Evolutionary conservation across 176 grass and related monocot species (phyloP).

Genomic region (Stipa capillata): DNA sequence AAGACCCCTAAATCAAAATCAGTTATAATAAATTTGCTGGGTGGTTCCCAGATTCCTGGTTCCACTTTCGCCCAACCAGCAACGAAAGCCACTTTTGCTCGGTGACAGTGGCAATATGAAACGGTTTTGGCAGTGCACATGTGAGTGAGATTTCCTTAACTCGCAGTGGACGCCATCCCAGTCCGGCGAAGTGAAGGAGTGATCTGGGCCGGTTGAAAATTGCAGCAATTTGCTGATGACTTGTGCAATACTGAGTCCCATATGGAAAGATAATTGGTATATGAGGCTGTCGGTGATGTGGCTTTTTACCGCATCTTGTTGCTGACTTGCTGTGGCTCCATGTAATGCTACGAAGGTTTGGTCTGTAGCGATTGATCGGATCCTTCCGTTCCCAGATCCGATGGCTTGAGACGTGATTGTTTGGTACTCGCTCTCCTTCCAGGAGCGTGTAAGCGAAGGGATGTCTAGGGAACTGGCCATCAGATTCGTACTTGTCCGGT

Average conservation of each 20-base stretch:
- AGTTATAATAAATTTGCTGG: not conserved
- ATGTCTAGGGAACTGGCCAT: not conserved
- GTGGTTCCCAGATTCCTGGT: not conserved
- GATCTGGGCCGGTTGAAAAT: too few relatives aligned
- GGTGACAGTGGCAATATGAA: not conserved
- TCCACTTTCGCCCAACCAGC: not conserved
- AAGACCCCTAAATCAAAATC: not conserved
- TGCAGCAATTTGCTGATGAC: too few relatives aligned
- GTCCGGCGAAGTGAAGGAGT: too few relatives aligned
- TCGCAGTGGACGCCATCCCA: too few relatives aligned
- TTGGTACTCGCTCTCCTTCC: not conserved
- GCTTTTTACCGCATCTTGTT: too few relatives aligned
- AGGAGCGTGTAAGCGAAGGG: not conserved
- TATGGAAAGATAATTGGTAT: too few relatives aligned
- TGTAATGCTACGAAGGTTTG: too few relatives aligned
- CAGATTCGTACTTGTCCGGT: not conserved
- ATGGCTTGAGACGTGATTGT: not conserved
- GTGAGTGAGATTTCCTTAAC: not conserved
- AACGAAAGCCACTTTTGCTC: slow-evolving; percentile 3
- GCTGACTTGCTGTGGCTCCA: too few relatives aligned
- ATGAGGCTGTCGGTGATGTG: too few relatives aligned
- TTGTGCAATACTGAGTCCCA: too few relatives aligned
- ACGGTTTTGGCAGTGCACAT: not conserved
- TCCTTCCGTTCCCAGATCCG: not conserved
- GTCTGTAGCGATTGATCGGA: not conserved